These are phyloP conservation scores for Rhododendron henanense DNA, from an alignment of 148 eudicot species.

Conservation along the genomic window DNA sequence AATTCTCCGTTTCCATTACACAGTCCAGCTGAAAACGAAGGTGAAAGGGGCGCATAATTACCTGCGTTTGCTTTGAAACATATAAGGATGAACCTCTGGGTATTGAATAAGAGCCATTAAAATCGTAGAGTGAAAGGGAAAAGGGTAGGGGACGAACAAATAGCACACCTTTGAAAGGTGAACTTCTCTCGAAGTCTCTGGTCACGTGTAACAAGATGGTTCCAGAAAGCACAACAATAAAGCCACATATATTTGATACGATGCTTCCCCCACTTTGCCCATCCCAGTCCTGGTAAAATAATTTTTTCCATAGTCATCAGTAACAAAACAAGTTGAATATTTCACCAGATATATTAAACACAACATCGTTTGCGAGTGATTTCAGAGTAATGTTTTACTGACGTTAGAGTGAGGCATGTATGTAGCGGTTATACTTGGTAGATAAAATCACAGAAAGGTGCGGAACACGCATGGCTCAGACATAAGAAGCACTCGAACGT, in stretches of 20 bases:
- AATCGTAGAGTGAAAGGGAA: background rate
- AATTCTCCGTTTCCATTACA: conserved; percentile 35
- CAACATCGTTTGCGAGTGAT: background rate
- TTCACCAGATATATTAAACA: background rate
- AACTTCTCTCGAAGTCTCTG: conserved; percentile 48
- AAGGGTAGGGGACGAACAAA: background rate
- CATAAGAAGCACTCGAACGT: background rate
- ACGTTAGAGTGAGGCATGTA: background rate
- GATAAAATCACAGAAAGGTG: background rate
- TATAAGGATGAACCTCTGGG: background rate
- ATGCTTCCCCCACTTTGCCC: conserved; percentile 47
- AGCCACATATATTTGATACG: conserved; percentile 56
- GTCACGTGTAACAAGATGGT: conserved; percentile 55
- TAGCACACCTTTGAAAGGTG: conserved; percentile 49
- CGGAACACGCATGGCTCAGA: background rate
- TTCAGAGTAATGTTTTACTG: background rate
- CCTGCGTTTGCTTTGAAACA: conserved; percentile 21
- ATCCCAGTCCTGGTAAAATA: conserved; percentile 51
- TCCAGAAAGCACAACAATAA: conserved; percentile 52
- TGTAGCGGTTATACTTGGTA: background rate
- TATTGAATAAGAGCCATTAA: background rate
- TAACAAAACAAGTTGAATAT: background rate
- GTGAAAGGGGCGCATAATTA: conserved; percentile 43
- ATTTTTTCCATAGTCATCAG: background rate
- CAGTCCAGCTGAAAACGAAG: conserved; percentile 43